Evolutionary conservation across 108 stramenopile species (phyloP).

Genomic region (Skeletonema menzelii): DNA sequence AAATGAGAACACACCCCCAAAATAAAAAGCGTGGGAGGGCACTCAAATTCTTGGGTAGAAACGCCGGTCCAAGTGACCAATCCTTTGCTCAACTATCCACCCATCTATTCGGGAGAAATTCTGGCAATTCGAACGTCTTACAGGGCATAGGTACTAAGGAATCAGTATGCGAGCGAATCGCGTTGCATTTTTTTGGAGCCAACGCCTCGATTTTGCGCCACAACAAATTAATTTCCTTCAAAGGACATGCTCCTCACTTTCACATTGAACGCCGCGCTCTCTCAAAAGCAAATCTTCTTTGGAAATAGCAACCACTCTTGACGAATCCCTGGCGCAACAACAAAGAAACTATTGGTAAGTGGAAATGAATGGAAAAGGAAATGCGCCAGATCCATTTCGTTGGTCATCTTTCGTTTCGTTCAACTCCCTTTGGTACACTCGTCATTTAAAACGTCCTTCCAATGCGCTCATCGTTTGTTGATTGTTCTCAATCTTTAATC

Average conservation of each 20-base stretch:
- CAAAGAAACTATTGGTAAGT: slow-evolving; percentile 1
- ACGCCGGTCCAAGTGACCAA: neutral
- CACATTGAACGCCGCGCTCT: neutral
- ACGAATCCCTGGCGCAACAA: neutral
- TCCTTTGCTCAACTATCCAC: neutral
- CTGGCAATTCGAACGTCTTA: neutral
- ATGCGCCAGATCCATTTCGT: neutral
- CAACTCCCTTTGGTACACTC: neutral
- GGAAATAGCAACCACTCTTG: neutral
- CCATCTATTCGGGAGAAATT: neutral
- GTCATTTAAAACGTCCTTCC: neutral
- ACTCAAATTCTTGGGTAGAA: neutral
- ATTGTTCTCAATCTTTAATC: too few species aligned
- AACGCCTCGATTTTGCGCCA: neutral
- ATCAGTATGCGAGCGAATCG: neutral
- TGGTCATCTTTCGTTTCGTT: neutral
- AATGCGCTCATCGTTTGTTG: neutral
- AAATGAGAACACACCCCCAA: neutral
- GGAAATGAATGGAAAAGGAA: neutral
- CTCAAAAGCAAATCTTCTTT: neutral
- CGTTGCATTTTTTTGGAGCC: neutral
- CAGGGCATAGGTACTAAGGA: neutral
- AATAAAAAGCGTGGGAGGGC: neutral
- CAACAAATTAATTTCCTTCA: neutral
- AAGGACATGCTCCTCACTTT: too few species aligned